Evolutionary conservation across 2,329 filamentous ascomycete species (phyloP), one percentile per base, ranked within the genome.

Genomic region (Uncinocarpus reesii): DNA sequence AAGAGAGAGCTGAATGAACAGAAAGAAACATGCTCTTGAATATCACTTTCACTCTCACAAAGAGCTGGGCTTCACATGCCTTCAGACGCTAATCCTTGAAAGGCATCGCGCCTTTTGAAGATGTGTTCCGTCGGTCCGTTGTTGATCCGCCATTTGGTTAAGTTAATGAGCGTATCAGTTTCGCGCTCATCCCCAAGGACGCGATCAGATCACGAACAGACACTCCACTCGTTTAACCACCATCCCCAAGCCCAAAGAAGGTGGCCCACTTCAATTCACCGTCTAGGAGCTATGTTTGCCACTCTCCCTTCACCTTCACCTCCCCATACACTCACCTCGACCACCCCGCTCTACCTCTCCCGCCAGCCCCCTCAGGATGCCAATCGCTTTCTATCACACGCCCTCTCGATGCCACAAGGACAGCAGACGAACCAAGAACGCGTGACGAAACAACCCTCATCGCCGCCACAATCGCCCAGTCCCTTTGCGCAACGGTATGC

Each of bases 401-500:
- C 21, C 13, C 20, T 28, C 13, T 18, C 42, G 21, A 45, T 37
- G 31, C 31, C 31, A 4, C 42, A 45, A 26, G 32, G n/a, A 11
- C 35, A 35, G 3, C 5, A 20, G 13, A 26, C 26, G 15, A 16
- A 28, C 2, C 38, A 42, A 36, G 18, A 37, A 31, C 16, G 41
- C 4, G n/a, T 23, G 2, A 21, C 42, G 20, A 29, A 11, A 35
- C 15, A 37, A 23, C 15, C 47, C 2, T 32, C 32, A 4, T 40
- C 34, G 10, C 40, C 24, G 3, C 21, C 34, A 7, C 42, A 37
- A 10, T 36, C 36, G 15, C 48, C 50, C 28, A 51, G 55, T 6
- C 59, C 54, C 41, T 69, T 61, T 52, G 62, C 64, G 32, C 59
- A 62, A 21, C 66, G 66, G 49, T 69, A 67, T 52, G 56, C 58